phyloP scores from a whole-genome alignment of 2,329 filamentous ascomycete genomes.

The Apiospora saccharicola region DNA sequence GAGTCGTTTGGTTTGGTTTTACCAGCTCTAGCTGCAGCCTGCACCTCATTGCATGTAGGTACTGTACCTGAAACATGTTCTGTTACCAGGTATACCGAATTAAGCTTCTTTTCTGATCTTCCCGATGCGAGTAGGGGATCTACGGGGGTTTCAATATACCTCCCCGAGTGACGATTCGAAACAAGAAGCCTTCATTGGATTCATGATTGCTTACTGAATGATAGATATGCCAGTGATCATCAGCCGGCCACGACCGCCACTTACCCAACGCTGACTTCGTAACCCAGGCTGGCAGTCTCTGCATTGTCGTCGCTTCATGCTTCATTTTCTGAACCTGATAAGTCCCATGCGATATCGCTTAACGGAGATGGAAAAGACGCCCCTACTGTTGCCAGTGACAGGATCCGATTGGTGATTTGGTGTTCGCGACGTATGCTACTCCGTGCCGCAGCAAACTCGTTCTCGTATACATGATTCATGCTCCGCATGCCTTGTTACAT shows the following conservation, averaged over 20 bases:
- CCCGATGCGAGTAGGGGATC: too few relatives aligned
- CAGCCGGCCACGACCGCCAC: too few relatives aligned
- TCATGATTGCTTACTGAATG: too few relatives aligned
- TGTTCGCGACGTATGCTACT: not conserved
- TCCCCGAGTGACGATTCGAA: too few relatives aligned
- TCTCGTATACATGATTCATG: not conserved
- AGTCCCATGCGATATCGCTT: not conserved
- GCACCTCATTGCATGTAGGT: not conserved
- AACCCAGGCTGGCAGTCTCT: not conserved
- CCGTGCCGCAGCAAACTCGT: not conserved
- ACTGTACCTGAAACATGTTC: not conserved
- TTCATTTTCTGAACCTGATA: not conserved
- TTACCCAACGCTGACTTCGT: too few relatives aligned
- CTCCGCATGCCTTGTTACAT: not conserved
- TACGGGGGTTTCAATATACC: too few relatives aligned
- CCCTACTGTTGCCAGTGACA: not conserved
- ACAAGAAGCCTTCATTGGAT: too few relatives aligned
- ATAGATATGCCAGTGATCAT: too few relatives aligned
- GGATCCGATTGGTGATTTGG: not conserved
- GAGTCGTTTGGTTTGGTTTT: not conserved
- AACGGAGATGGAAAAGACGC: not conserved
- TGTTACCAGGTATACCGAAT: not conserved
- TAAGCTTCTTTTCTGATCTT: too few relatives aligned
- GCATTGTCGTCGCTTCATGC: not conserved
- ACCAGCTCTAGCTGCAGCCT: not conserved